These are phyloP conservation scores for Porphyra umbilicalis DNA, from an alignment of 31 red algal species.

Conservation along the genomic window DNA sequence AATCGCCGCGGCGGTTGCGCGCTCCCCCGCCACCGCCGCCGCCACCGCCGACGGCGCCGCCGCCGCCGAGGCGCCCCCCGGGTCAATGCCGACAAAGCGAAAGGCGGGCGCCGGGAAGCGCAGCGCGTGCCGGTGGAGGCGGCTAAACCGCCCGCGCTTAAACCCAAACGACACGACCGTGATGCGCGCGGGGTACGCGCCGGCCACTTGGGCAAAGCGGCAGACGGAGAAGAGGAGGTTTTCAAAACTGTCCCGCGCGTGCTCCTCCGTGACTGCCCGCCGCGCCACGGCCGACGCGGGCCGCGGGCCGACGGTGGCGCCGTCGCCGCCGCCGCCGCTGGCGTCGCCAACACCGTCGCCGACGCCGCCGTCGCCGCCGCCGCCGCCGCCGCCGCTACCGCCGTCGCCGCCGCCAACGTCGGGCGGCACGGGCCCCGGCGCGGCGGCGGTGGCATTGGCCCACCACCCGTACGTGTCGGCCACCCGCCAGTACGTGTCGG, in stretches of 20 bases:
- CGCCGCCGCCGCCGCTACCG: not conserved
- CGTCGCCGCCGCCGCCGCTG: not conserved
- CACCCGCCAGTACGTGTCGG: conserved; percentile 58
- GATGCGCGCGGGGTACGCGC: conserved; percentile 58
- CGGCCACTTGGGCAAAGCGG: conserved; percentile 77
- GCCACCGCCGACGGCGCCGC: conserved; percentile 17
- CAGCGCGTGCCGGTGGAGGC: conserved; percentile 63
- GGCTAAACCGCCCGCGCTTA: conserved; percentile 58
- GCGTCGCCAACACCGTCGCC: conserved; percentile 13
- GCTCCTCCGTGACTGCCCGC: conserved; percentile 62
- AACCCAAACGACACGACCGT: conserved; percentile 80
- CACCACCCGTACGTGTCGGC: conserved; percentile 13
- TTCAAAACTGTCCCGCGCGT: conserved; percentile 81
- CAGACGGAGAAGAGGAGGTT: conserved; percentile 92
- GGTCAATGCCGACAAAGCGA: conserved; percentile 59
- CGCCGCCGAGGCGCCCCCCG: conserved; percentile 17
- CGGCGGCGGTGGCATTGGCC: conserved; percentile 7
- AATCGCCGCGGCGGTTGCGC: conserved; percentile 30
- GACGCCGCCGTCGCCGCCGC: not conserved
- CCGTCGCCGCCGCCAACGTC: no score
- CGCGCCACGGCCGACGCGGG: conserved; percentile 14
- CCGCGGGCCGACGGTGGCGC: not conserved
- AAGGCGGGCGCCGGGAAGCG: conserved; percentile 62
- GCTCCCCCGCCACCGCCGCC: conserved; percentile 17
- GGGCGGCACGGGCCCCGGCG: no score